These are phyloP conservation scores for Endogone sp. DNA, from an alignment of 192 early-diverging fungal species.

Conservation along the genomic window DNA sequence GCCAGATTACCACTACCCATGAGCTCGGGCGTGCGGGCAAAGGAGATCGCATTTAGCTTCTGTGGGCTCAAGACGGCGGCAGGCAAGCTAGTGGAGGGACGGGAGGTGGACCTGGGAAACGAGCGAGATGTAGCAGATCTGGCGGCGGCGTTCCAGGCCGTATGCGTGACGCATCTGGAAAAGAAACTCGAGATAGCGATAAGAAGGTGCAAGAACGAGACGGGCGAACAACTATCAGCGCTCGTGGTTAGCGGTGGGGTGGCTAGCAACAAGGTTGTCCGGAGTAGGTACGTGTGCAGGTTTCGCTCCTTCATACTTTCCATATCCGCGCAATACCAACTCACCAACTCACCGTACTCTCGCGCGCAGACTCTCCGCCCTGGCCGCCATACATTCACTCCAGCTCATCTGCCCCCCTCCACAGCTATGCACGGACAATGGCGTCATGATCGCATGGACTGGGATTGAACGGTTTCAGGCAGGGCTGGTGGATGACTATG, in stretches of 20 bases:
- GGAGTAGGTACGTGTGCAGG: constrained; percentile 25
- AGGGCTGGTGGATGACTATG: constrained; percentile 66
- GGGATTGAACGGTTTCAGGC: constrained; percentile 66
- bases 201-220: constrained; percentile 24
- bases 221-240: constrained; percentile 28
- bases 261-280: constrained; percentile 64
- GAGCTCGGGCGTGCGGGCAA: constrained; percentile 45
- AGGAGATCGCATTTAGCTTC: constrained; percentile 64
- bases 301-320: no score
- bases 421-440: constrained; percentile 76
- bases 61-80: constrained; percentile 72
- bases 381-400: constrained; percentile 39
- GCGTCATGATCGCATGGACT: constrained; percentile 83
- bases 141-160: constrained; percentile 69
- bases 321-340: background rate
- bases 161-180: constrained; percentile 53
- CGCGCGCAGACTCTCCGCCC: constrained; percentile 19
- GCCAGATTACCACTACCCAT: constrained; percentile 53
- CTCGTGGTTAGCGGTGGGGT: constrained; percentile 77
- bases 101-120: constrained; percentile 24
- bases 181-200: constrained; percentile 62
- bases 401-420: constrained; percentile 73
- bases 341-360: background rate
- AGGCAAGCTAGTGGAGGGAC: constrained; percentile 40
- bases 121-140: constrained; percentile 49